These are phyloP conservation scores for Cephaloascus albidus DNA, from an alignment of 805 yeast species.

Conservation along the genomic window DNA sequence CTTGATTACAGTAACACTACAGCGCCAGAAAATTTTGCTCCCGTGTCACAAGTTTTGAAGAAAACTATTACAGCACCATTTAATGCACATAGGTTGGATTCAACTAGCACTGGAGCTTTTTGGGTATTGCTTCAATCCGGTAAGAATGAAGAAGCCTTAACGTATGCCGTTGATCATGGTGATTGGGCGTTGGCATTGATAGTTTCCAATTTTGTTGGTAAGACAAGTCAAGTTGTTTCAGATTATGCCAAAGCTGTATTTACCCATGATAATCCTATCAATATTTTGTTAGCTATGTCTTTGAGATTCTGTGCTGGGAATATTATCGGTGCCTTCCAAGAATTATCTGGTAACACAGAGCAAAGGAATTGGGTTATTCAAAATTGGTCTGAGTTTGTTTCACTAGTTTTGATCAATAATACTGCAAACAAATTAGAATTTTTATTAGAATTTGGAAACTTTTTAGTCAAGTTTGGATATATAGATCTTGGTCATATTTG, in stretches of 20 bases:
- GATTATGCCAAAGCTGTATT: slow-evolving; percentile 41
- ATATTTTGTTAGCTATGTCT: slow-evolving; percentile 40
- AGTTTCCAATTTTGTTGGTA: slow-evolving; percentile 57
- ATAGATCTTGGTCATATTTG: slow-evolving; percentile 32
- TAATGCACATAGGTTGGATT: slow-evolving; percentile 14
- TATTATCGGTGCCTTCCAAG: slow-evolving; percentile 41
- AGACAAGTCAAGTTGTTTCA: slow-evolving; percentile 48
- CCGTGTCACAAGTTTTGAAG: slow-evolving; percentile 6
- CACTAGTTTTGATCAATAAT: slow-evolving; percentile 25
- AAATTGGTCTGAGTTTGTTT: slow-evolving; percentile 42
- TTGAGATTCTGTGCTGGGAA: slow-evolving; percentile 61
- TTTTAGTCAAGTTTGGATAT: slow-evolving; percentile 24
- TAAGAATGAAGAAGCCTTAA: slow-evolving; percentile 55
- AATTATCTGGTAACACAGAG: slow-evolving; percentile 27
- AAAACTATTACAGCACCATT: slow-evolving; percentile 6
- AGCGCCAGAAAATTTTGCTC: slow-evolving; percentile 8
- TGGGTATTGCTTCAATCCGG: slow-evolving; percentile 44
- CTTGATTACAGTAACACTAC: slow-evolving; percentile 15
- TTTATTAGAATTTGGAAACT: slow-evolving; percentile 40
- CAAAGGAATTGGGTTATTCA: slow-evolving; percentile 39
- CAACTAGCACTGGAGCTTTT: slow-evolving; percentile 10
- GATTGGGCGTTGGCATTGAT: slow-evolving; percentile 76
- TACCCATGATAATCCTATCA: slow-evolving; percentile 28
- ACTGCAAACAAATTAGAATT: slow-evolving; percentile 22
- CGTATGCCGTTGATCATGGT: slow-evolving; percentile 47